Evolutionary conservation across 2,329 filamentous ascomycete genomes (phyloP), one percentile per base, ranked within the genome.

Genomic region (Thyridium curvatum): DNA sequence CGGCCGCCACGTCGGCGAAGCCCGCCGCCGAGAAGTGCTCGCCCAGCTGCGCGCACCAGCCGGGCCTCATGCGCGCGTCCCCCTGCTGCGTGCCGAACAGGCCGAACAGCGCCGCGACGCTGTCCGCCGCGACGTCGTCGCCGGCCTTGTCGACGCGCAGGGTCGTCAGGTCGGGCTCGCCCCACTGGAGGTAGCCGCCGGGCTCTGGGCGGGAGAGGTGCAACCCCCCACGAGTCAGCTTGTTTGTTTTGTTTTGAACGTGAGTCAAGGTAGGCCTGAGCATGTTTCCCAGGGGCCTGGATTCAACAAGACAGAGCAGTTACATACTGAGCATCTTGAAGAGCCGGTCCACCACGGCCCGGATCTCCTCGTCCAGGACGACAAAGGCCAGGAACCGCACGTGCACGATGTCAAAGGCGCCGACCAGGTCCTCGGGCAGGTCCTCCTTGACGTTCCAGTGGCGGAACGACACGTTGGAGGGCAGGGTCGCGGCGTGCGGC

Each of bases 91-190:
- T 26, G 6, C 10, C 21, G 21, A 26, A 10, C 21, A 26, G 10
- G 6, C 10, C 10, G 21, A 26, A 26, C 21, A 26, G 21, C 21
- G 21, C 21, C 10, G 21, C 10, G 6, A 26, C 10, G 21, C 10
- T 26, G 6, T 26, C 21, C 6, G 6, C 10, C 6, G 6, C 10
- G 21, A 26, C 21, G 10, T 26, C 21, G 6, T 6, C 21, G 53
- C 54, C 37, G 3, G 52, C 46, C 12, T 45, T 40, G 13, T 59
- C 42, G 4, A 70, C 43, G 30, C 65, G 57, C 12, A 71, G 44
- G 0, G 61, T 68, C 1, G 50, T 47, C 1, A 52, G 4, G 36
- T 65, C 60, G 3, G 61, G 64, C 2, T 59, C 44, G 4, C 21
- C 21, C 21, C 21, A 26, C 10, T 26, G 21, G 6, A 26, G 21